Percentiles rank a stretch among this genome's conserved stretches.
phyloP scores from a whole-genome alignment of 768 basidiomycete species.

The Fomitopsis pulvina region DNA sequence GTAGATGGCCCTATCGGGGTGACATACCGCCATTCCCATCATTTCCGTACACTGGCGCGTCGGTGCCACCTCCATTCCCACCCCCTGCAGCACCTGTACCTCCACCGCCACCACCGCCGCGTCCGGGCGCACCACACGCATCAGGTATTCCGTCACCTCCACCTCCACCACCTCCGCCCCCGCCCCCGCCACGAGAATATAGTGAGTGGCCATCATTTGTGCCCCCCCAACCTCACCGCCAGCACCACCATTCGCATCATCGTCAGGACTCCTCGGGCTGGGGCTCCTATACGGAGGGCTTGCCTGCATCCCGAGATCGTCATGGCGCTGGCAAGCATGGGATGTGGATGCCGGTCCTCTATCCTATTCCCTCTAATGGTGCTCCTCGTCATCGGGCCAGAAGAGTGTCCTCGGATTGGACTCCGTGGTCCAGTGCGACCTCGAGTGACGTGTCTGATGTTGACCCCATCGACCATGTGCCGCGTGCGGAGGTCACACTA shows the following conservation, averaged over 20 bases:
- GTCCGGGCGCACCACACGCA: slow-evolving; percentile 9
- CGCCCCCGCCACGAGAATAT: neutral
- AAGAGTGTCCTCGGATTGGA: slow-evolving; percentile 6
- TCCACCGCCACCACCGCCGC: slow-evolving; percentile 14
- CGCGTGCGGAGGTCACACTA: slow-evolving; percentile 12
- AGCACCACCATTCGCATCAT: neutral
- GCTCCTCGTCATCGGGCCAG: slow-evolving; percentile 12
- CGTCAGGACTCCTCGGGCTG: neutral
- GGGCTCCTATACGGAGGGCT: neutral
- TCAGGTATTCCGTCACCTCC: slow-evolving; percentile 8
- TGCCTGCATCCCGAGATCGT: neutral
- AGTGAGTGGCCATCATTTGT: neutral
- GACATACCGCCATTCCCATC: too few relatives aligned
- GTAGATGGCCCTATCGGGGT: too few relatives aligned
- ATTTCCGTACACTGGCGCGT: too few relatives aligned
- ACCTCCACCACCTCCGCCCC: slow-evolving; percentile 5
- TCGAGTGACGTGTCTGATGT: neutral
- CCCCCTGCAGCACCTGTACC: slow-evolving; percentile 7
- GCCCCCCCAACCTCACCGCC: neutral
- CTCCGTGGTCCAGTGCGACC: slow-evolving; percentile 3
- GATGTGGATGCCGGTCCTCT: neutral
- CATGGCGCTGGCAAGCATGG: neutral
- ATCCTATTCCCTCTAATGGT: neutral
- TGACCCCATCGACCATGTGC: slow-evolving; percentile 1
- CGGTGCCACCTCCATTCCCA: slow-evolving; percentile 4